Conservation (phyloP, 2,329 filamentous ascomycete species). For the Hypoxylon sp. region DNA sequence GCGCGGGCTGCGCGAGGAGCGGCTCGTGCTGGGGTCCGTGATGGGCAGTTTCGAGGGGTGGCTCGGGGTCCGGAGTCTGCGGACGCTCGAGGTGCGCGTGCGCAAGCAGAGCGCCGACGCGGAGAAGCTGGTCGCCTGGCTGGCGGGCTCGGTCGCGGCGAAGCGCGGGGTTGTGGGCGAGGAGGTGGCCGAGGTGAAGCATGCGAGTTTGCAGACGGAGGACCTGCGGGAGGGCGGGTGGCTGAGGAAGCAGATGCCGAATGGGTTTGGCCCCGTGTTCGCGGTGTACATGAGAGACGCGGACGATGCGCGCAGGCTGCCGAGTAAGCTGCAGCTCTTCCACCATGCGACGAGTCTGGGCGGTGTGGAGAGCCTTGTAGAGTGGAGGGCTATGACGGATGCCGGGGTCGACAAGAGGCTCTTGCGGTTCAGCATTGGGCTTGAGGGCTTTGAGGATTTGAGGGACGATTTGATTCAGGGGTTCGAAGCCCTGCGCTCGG, state of each 20-base stretch:
- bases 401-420: conserved; percentile 77
- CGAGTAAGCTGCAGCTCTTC: conserved; percentile 85
- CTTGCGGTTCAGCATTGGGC: conserved; percentile 85
- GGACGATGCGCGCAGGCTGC: conserved; percentile 76
- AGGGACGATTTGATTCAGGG: conserved; percentile 79
- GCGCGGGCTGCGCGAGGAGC: conserved; percentile 74
- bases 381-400: conserved; percentile 96
- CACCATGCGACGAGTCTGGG: conserved; percentile 96
- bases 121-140: conserved; percentile 78
- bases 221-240: conserved; percentile 72
- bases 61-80: conserved; percentile 87
- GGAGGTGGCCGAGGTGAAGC: conserved; percentile 73
- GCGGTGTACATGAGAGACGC: conserved; percentile 76
- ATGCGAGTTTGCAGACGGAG: conserved; percentile 84
- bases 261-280: conserved; percentile 92
- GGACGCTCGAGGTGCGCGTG: conserved; percentile 89
- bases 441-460: conserved; percentile 90
- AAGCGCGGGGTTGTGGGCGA: conserved; percentile 59
- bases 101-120: conserved; percentile 81
- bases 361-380: conserved; percentile 94
- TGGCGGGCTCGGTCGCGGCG: conserved; percentile 61
- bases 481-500: conserved; percentile 68
- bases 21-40: conserved; percentile 83
- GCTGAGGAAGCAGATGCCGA: conserved; percentile 90
- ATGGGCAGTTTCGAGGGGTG: conserved; percentile 94